Evolutionary conservation across 164 flowering plant species (phyloP).

Genomic region (Sextonia rubra): DNA sequence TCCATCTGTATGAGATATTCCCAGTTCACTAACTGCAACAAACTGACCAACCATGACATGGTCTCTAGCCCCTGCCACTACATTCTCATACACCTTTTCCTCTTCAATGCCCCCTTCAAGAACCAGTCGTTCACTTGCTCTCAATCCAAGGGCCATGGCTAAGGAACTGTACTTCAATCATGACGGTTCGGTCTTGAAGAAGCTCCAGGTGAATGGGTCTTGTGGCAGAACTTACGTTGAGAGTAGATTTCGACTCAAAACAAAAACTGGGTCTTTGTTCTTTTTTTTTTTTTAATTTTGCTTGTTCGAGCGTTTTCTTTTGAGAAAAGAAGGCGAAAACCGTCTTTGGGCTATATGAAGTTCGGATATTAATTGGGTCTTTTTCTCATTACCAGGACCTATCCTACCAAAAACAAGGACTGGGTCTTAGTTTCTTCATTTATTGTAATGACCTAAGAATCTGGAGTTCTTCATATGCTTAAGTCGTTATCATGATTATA

Average conservation of each 20-base stretch:
- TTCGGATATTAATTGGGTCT: not conserved
- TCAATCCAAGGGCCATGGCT: constrained; percentile 42
- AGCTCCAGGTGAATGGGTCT: constrained; percentile 56
- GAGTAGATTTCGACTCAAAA: not conserved
- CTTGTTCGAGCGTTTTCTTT: not conserved
- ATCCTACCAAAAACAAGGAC: not conserved
- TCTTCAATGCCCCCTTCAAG: constrained; percentile 21
- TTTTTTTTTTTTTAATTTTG: not conserved
- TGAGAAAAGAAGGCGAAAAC: not conserved
- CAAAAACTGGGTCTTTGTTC: not conserved
- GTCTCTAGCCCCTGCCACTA: constrained; percentile 35
- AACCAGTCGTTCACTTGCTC: constrained; percentile 14
- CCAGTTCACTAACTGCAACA: too few species aligned
- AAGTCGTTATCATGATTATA: too few species aligned
- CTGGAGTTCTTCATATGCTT: too few species aligned
- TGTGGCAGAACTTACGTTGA: not conserved
- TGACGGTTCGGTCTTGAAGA: constrained; percentile 71
- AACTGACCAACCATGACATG: constrained; percentile 33
- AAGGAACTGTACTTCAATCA: constrained; percentile 81
- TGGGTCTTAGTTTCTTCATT: not conserved
- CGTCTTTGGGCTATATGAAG: too few species aligned
- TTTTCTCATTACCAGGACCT: not conserved
- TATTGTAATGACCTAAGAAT: not conserved
- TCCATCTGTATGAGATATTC: not conserved
- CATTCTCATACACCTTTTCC: constrained; percentile 26